Conservation (phyloP, 441 rosid species). For the Populus hybrid region DNA sequence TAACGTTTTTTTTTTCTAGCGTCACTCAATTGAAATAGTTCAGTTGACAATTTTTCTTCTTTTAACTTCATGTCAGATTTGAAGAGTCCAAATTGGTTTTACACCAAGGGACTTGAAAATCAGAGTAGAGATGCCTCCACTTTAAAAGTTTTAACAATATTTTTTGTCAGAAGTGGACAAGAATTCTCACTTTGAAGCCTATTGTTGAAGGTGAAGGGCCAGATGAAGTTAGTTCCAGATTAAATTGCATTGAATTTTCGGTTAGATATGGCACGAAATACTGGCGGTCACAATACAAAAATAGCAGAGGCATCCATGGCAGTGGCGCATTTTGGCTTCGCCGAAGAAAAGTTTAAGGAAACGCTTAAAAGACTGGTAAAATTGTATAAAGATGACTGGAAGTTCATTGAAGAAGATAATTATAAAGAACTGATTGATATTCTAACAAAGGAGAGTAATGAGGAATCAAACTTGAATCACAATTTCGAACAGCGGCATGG, state of each 20-base stretch:
- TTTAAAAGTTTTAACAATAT: too few relatives aligned
- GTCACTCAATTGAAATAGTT: too few relatives aligned
- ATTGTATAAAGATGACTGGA: constrained; percentile 7
- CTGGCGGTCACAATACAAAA: not conserved
- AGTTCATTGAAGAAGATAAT: constrained; percentile 9
- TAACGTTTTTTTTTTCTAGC: too few relatives aligned
- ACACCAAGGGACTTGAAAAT: too few relatives aligned
- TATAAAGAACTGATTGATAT: not conserved
- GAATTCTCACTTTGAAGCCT: not conserved
- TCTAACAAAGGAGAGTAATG: not conserved
- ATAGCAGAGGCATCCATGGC: not conserved
- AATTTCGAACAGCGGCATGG: not conserved
- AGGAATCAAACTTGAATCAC: not conserved
- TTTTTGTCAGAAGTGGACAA: not conserved
- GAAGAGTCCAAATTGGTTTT: too few relatives aligned
- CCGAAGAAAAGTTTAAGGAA: not conserved
- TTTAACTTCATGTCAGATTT: too few relatives aligned
- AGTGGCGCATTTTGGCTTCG: constrained; percentile 1
- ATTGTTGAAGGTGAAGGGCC: not conserved
- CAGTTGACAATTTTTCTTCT: too few relatives aligned
- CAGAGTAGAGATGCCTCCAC: not conserved
- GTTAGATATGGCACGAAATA: not conserved
- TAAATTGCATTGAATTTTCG: not conserved
- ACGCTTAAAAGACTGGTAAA: not conserved
- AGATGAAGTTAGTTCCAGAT: not conserved